Percentiles rank a stretch among this genome's conserved stretches.
Conservation (phyloP, 768 basidiomycete species). For the Termitomyces sp. region DNA sequence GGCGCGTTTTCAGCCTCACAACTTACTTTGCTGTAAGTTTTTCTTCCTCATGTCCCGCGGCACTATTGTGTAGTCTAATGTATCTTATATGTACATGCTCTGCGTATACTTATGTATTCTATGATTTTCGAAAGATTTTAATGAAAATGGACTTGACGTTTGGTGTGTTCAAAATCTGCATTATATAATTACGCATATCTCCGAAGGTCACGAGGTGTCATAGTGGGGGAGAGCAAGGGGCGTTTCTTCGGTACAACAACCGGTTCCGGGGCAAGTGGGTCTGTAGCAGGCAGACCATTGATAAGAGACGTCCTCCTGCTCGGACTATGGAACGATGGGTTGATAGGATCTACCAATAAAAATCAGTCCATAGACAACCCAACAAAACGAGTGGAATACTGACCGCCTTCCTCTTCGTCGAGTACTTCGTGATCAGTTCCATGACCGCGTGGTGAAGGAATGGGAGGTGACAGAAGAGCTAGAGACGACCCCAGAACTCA, state of each 20-base stretch:
- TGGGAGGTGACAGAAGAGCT: conserved; percentile 20
- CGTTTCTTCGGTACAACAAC: conserved; percentile 23
- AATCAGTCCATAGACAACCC: not conserved
- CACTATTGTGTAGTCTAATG: no score
- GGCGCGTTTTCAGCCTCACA: no score
- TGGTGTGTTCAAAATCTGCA: no score
- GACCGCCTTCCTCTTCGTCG: conserved; percentile 64
- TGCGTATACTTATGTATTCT: no score
- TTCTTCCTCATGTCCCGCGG: no score
- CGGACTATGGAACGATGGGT: conserved; percentile 58
- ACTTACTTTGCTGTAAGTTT: no score
- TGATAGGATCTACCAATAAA: conserved; percentile 55
- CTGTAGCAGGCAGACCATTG: conserved; percentile 14
- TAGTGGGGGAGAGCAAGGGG: no score
- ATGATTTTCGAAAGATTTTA: no score
- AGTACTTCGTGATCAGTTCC: conserved; percentile 39
- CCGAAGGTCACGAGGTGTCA: no score
- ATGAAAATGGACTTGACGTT: no score
- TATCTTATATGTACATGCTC: no score
- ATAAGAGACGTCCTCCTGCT: conserved; percentile 34
- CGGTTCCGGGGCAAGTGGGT: conserved; percentile 11
- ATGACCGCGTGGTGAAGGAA: not conserved
- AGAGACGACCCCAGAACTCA: conserved; percentile 12
- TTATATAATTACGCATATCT: no score
- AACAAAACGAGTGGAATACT: conserved; percentile 17